Evolutionary conservation across 306 rosid genomes (phyloP).

Genomic region (Arachis hypogaea): DNA sequence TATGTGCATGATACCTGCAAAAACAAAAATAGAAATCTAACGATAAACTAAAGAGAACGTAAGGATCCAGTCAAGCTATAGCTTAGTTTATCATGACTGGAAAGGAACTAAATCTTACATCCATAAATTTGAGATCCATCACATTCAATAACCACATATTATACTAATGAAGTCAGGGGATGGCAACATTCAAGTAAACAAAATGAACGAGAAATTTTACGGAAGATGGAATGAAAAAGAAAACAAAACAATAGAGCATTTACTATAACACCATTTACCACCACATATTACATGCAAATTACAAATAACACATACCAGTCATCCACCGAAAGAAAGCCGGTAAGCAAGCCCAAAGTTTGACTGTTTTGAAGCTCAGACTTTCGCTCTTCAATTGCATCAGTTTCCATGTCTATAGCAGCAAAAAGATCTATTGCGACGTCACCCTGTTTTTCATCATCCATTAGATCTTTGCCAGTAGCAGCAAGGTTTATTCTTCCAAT

Average conservation of each 20-base stretch:
- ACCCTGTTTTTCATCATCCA: constrained; percentile 98
- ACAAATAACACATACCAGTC: constrained; percentile 71
- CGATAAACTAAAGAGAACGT: constrained; percentile 26
- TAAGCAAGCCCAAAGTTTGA: constrained; percentile 93
- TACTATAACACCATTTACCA: background rate
- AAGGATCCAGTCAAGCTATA: constrained; percentile 12
- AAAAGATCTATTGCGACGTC: constrained; percentile 90
- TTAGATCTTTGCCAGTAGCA: constrained; percentile 93
- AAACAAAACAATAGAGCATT: background rate
- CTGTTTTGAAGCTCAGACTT: constrained; percentile 78
- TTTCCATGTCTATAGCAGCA: constrained; percentile 78
- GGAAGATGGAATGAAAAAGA: constrained; percentile 21
- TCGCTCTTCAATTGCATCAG: constrained; percentile 78
- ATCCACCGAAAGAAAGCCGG: constrained; percentile 88
- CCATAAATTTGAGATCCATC: constrained; percentile 10
- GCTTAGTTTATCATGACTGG: constrained; percentile 25
- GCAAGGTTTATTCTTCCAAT: constrained; percentile 98
- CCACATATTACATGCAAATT: constrained; percentile 21
- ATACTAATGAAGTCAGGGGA: constrained; percentile 13
- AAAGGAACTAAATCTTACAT: constrained; percentile 30
- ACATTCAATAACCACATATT: constrained; percentile 4
- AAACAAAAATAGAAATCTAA: constrained; percentile 29
- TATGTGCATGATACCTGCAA: constrained; percentile 82
- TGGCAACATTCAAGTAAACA: constrained; percentile 5
- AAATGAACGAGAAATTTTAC: background rate